Evolutionary conservation across 164 flowering plant species (phyloP), one percentile per base, ranked within the genome.

Genomic region (Liquidambar formosana): DNA sequence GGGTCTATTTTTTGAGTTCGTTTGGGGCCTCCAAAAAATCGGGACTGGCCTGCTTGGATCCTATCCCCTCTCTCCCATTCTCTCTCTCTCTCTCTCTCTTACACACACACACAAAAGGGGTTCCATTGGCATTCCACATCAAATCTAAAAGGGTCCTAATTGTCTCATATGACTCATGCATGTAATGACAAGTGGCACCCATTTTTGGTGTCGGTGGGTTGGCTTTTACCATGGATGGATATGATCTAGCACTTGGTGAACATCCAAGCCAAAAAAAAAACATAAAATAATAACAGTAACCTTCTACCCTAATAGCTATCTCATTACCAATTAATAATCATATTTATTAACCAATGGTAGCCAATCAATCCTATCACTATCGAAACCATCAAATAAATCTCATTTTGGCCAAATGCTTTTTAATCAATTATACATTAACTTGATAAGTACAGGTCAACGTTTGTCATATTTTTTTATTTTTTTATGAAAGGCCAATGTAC

Each of bases 161-260:
- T 63, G 41, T 63, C 62, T 6, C 25, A 11, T 13, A 1, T 48
- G 61, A 41, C 52, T 53, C 3, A 53, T 22, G 41, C 27, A n/a
- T n/a, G n/a, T n/a, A 63, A 28, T 28, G 56, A 64, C 46, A 71
- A 51, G 60, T 33, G 66, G 49, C 68, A 64, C n/a, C 12, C 27
- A 41, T 57, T 48, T 49, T 56, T 57, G 54, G 21, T 64, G 73
- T 62, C 60, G 67, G 68, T 71, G 57, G 67, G 13, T 69, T 46
- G 59, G 64, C 64, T 38, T 69, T 60, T 13, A 21, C 54, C 56
- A 41, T 60, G 65, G 65, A 56, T 22, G 27, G 28, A 56, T 22
- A 22, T 23, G 59, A 56, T 8, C 59, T 22, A 56, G 26, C 26
- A 21, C 27, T 54, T 21, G 58, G 13, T 54, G 16, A 56, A 13